These are phyloP conservation scores for Porodaedalea pini DNA, from an alignment of 1,284 basidiomycete species.

Conservation along the genomic window DNA sequence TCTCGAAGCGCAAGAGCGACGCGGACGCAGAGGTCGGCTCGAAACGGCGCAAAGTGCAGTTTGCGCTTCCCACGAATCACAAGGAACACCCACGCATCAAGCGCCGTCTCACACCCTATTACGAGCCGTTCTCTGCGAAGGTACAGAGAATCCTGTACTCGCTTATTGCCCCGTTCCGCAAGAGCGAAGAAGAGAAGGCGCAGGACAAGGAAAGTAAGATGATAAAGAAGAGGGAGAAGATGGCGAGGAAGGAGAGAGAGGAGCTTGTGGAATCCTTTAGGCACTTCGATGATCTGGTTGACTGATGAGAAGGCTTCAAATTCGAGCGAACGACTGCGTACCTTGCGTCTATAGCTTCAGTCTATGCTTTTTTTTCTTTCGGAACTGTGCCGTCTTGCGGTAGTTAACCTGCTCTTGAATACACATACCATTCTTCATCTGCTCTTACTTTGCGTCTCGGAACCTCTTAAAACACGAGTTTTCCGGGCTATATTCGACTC, in stretches of 20 bases:
- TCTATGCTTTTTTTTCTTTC: no score
- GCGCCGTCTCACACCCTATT: not conserved
- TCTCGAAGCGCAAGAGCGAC: not conserved
- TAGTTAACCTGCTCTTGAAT: no score
- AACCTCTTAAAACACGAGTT: no score
- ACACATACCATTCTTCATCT: no score
- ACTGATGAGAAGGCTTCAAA: not conserved
- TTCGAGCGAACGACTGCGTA: no score
- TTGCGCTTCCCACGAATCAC: not conserved
- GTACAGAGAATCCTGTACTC: not conserved
- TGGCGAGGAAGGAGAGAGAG: not conserved
- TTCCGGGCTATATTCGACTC: no score
- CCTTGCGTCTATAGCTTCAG: no score
- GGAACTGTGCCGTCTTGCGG: no score
- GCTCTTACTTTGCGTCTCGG: no score
- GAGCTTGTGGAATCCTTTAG: not conserved
- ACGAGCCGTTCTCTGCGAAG: not conserved
- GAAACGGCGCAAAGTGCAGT: slow-evolving; percentile 3
- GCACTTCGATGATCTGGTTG: not conserved
- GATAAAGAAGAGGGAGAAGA: not conserved
- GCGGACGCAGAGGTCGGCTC: not conserved
- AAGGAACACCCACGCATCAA: not conserved
- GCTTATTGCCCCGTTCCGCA: not conserved
- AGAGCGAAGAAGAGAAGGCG: not conserved
- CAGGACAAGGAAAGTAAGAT: not conserved